Conservation (phyloP, 1,284 basidiomycete genomes). For the Earliella scabrosa region DNA sequence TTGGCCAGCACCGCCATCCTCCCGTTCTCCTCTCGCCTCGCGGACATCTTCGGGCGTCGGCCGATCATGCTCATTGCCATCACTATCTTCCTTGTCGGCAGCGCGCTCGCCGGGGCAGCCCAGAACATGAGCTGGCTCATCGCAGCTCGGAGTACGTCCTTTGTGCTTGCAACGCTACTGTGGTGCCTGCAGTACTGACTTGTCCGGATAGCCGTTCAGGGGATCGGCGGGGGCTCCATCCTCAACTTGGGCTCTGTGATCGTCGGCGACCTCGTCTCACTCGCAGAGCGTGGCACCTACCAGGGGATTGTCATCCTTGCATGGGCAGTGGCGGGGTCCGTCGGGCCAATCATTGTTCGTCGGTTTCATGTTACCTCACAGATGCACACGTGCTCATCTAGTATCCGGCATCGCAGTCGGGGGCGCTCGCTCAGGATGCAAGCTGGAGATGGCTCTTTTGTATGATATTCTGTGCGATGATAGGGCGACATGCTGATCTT, state of each 20-base stretch:
- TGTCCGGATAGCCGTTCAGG: slow-evolving; percentile 34
- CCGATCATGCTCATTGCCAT: slow-evolving; percentile 36
- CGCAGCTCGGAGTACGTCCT: slow-evolving; percentile 13
- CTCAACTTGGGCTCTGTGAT: slow-evolving; percentile 38
- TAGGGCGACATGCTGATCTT: too few relatives aligned
- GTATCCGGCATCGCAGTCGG: slow-evolving; percentile 19
- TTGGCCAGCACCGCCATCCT: slow-evolving; percentile 37
- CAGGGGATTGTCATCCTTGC: slow-evolving; percentile 37
- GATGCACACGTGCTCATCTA: background rate
- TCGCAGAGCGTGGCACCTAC: slow-evolving; percentile 40
- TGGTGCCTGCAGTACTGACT: too few relatives aligned
- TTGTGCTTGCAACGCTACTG: background rate
- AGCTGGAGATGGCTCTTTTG: slow-evolving; percentile 35
- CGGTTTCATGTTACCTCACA: slow-evolving; percentile 1
- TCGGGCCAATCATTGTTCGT: slow-evolving; percentile 39
- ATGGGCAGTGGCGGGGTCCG: slow-evolving; percentile 38
- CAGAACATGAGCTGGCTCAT: slow-evolving; percentile 42
- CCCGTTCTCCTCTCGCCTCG: slow-evolving; percentile 34
- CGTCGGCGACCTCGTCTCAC: slow-evolving; percentile 39
- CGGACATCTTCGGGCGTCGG: slow-evolving; percentile 41
- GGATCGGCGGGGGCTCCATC: slow-evolving; percentile 44
- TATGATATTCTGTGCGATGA: too few relatives aligned
- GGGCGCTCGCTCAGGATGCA: slow-evolving; percentile 24
- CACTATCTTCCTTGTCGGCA: slow-evolving; percentile 40
- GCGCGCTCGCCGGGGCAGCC: slow-evolving; percentile 38